Evolutionary conservation across 192 early-diverging fungal species (phyloP), one percentile per base, ranked within the genome.

Genomic region (Lobosporangium transversale): DNA sequence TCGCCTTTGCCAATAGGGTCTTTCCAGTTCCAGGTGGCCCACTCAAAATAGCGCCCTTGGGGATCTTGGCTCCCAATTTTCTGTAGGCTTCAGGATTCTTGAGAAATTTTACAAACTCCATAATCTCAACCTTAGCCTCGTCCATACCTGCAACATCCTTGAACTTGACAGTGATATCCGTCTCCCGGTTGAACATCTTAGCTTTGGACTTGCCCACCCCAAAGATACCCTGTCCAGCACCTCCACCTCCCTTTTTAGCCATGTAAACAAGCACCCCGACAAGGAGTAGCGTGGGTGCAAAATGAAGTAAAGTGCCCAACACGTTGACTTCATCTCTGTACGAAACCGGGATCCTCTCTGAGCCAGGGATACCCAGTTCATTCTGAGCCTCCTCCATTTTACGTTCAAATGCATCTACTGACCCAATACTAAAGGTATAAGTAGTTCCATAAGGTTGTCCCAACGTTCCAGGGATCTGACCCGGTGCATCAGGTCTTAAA

Each of bases 71-170:
- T 27, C 98, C 98, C 14, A 99, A 80, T 42, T 87, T 85, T 75
- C 98, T 97, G 74, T 96, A 99, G 15, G 83, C 79, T 40, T 80
- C 88, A 27, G 97, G 97, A 76, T 98, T 91, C 82, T 99, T 99
- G 53, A 99, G 80, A 80, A 99, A 99, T 83, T 98, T 97, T 63
- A 99, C 98, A 93, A 99, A 99, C 87, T 99, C 98, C 98, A 99
- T 99, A 51, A 99, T 99, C 83, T 99, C 98, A 67, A 95, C 94
- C 86, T 99, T 99, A 42, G 97, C 98, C 76, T 99, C 98, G 82
- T 99, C 97, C 81, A 95, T 95, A 15, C 98, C 98, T 15, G 98
- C 98, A 4, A 99, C 97, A 79, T 99, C 97, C 87, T 97, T 98
- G 79, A 99, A 99, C 68, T 97, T 97, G 30, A 99, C 94, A 58